Conservation (phyloP, 768 basidiomycete species). For the Amanita fuliginea region DNA sequence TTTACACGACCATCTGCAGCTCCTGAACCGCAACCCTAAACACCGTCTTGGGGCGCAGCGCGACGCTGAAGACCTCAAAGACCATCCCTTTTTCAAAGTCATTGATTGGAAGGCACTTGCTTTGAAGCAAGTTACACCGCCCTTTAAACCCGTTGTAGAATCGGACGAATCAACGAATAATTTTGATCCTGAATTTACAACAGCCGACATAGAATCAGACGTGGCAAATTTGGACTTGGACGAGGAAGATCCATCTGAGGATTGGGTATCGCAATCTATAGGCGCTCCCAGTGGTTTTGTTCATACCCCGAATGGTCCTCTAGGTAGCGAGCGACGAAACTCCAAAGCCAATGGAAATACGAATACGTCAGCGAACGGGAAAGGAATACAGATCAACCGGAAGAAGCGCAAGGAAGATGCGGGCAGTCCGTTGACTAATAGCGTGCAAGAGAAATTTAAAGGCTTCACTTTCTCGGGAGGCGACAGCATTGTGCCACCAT, state of each 20-base stretch:
- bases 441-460: slow-evolving; percentile 93
- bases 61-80: slow-evolving; percentile 90
- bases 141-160: slow-evolving; percentile 96
- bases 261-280: slow-evolving; percentile 48
- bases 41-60: slow-evolving; percentile 88
- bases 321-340: slow-evolving; percentile 45
- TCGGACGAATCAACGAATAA: slow-evolving; percentile 97
- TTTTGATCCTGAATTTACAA: slow-evolving; percentile 97
- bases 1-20: slow-evolving; percentile 32
- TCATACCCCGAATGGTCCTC: slow-evolving; percentile 69
- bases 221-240: slow-evolving; percentile 41
- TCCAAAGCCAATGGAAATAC: slow-evolving; percentile 6
- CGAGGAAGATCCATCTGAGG: slow-evolving; percentile 62
- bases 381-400: slow-evolving; percentile 44
- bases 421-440: slow-evolving; percentile 73
- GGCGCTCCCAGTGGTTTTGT: slow-evolving; percentile 20
- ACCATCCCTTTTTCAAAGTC: slow-evolving; percentile 83
- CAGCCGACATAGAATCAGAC: slow-evolving; percentile 74
- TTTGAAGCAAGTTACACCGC: slow-evolving; percentile 85
- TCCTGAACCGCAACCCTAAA: slow-evolving; percentile 97
- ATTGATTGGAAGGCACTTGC: slow-evolving; percentile 91
- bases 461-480: slow-evolving; percentile 87
- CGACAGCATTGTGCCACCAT: slow-evolving; percentile 45
- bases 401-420: slow-evolving; percentile 32
- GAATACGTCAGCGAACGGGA: slow-evolving; percentile 8